Base-by-base conservation (phyloP, 352 stramenopile genomes). In the Globisporangium nunn region DNA sequence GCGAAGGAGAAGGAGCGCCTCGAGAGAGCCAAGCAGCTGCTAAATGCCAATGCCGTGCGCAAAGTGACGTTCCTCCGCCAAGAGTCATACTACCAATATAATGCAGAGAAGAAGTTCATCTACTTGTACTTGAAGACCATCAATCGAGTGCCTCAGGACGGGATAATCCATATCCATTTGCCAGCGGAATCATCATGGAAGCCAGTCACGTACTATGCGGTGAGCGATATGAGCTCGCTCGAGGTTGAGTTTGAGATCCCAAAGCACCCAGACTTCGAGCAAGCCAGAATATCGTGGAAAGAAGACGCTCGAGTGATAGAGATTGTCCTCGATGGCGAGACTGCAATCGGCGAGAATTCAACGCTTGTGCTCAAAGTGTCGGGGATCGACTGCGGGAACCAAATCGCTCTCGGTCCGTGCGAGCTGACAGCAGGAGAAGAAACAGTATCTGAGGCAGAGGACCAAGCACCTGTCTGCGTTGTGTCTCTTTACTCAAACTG, bases 21-120 rank as follows among this genome's bases (percentile, higher is more conserved):
- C 11, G 61, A 44, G 2, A 35, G 51, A 33, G 70, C 61, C 6
- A 78, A 71, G 49, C 14, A 35, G 15, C 29, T 74, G 8, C 57
- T 86, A 4, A 46, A 68, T 41, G 52, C 57, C 15, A 59, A 75
- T 29, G 37, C 45, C 0, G 51, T 64, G 0, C 68, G 71, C 17
- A 74, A 61, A 45, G 63, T 83, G 23, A 78, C 66, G 6, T 83
- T 83, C 29, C 62, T 78, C 11, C 68, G 73, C 17, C 70, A 83
- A 56, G 73, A 83, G 46, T 80, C 68, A 14, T 80, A 83, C 49
- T 83, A 76, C 28, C 63, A 75, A 41, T 83, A 74, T 40, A 58
- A 72, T n/a, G 47, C 61, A 0, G 54, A 57, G 10, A 30, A 59
- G 14, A 61, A 69, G 37, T 58, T 41, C 8, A 37, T 83, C 3